These are phyloP conservation scores for Hyphopichia homilentoma DNA, from an alignment of 805 yeast genomes.

Conservation along the genomic window DNA sequence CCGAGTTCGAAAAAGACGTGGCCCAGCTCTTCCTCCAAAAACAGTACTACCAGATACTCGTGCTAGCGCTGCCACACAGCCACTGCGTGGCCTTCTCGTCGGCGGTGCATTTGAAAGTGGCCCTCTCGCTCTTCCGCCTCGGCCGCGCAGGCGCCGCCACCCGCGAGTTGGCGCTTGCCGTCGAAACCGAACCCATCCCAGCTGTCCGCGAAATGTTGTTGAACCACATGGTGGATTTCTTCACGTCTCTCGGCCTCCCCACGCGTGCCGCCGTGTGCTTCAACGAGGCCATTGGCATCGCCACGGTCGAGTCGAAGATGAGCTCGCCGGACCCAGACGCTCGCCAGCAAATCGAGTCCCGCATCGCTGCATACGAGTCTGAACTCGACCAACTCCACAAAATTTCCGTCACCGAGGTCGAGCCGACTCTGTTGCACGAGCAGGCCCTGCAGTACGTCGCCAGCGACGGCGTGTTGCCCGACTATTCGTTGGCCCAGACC, in stretches of 20 bases:
- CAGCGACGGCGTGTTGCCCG: slow-evolving; percentile 12
- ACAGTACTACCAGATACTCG: slow-evolving; percentile 14
- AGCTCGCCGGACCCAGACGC: slow-evolving; percentile 3
- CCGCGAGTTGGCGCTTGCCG: slow-evolving; percentile 21
- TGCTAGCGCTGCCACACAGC: slow-evolving; percentile 8
- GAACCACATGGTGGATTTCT: slow-evolving; percentile 12
- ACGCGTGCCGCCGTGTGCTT: slow-evolving; percentile 9
- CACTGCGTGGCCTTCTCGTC: slow-evolving; percentile 3
- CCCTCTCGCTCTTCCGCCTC: slow-evolving; percentile 16
- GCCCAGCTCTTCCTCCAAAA: slow-evolving; percentile 7
- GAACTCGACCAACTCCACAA: no score
- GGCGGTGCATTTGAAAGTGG: slow-evolving; percentile 12
- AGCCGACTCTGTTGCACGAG: no score
- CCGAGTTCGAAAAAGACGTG: slow-evolving; percentile 1
- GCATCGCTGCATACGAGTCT: slow-evolving; percentile 4
- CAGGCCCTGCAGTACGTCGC: slow-evolving; percentile 16
- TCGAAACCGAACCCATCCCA: slow-evolving; percentile 16
- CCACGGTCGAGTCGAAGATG: slow-evolving; percentile 6
- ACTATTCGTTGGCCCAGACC: slow-evolving; percentile 14
- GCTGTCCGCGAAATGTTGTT: slow-evolving; percentile 12
- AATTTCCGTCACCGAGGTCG: no score
- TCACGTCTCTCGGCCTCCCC: slow-evolving; percentile 11
- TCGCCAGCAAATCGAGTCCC: neutral
- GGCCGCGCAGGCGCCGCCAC: slow-evolving; percentile 22
- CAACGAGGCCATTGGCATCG: slow-evolving; percentile 9